Evolutionary conservation across 177 flowering plant genomes (phyloP).

Genomic region (Tripterygium wilfordii): DNA sequence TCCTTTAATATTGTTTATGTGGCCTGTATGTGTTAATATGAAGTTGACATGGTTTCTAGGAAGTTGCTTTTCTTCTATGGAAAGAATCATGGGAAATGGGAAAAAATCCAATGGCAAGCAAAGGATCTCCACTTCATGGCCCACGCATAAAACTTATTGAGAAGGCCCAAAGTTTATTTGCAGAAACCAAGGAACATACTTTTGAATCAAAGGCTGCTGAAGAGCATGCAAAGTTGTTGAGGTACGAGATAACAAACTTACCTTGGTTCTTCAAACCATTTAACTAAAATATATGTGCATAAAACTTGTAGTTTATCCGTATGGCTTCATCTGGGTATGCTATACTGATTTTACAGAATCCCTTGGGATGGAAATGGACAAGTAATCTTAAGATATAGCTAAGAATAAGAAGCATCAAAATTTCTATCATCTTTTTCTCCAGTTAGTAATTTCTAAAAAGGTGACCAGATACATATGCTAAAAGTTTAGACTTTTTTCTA

Average conservation of each 20-base stretch:
- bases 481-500: too few relatives aligned
- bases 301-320: too few relatives aligned
- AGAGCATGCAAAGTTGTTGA: slow-evolving; percentile 89
- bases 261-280: not conserved
- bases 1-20: too few relatives aligned
- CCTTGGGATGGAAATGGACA: too few relatives aligned
- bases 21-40: not conserved
- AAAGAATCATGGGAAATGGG: slow-evolving; percentile 90
- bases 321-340: too few relatives aligned
- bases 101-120: slow-evolving; percentile 91
- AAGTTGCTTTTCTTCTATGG: slow-evolving; percentile 86
- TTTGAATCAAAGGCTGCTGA: slow-evolving; percentile 96
- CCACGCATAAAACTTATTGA: slow-evolving; percentile 91
- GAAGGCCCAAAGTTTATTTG: slow-evolving; percentile 69
- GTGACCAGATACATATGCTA: too few relatives aligned
- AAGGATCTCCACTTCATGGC: slow-evolving; percentile 86
- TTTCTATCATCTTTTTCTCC: too few relatives aligned
- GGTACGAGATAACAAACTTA: slow-evolving; percentile 27
- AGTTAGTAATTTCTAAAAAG: too few relatives aligned
- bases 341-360: too few relatives aligned
- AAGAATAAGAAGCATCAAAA: too few relatives aligned
- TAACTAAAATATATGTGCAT: not conserved
- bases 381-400: too few relatives aligned
- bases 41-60: slow-evolving; percentile 37
- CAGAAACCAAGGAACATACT: slow-evolving; percentile 77